Base-by-base conservation (phyloP, 148 eudicot species). In the Camellia granthamiana region DNA sequence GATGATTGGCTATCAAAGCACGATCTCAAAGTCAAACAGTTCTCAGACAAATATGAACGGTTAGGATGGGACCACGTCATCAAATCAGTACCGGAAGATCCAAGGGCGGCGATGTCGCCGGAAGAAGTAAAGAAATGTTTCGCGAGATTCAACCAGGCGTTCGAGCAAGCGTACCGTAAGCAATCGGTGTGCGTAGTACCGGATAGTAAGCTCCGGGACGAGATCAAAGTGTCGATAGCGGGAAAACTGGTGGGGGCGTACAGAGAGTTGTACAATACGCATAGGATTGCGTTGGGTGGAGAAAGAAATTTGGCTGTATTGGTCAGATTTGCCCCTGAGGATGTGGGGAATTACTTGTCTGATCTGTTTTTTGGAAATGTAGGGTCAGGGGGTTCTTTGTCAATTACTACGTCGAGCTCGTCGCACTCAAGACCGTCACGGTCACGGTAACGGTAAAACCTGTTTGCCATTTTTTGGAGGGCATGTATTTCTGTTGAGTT, bases 1-100 rank as follows among this genome's bases (percentile, higher is more conserved):
- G 91, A 91, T n/a, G 86, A 88, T 7, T 96, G 99, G 99, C 12
- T 92, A 7, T 30, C 79, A 3, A 91, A 83, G 65, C 92, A 89
- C 67, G 85, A 84, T 0, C 69, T 63, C 0, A 92, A 89, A 70
- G 91, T 94, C 23, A 79, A 81, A 52, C 90, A 94, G 62, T 94
- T 88, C 72, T 86, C 91, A 2, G 83, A 86, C 0, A 90, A 85
- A 58, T 93, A 91, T 81, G 95, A 92, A 72, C 89, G 91, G 62
- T 76, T 84, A 11, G 92, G 87, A 42, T 96, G 99, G 99, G 82
- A 86, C 43, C 81, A 85, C 69, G 92, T 93, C 49, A 81, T 90
- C 69, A 58, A 84, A 0, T 68, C 86, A 0, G 19, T 92, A 1
- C 88, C 87, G 8, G 60, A 80, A 18, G 85, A 90, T 79, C 84